A percentile compares a stretch with the other conserved stretches of the same genome.
phyloP scores from a whole-genome alignment of 441 rosid species.

The Melastoma candidum region DNA sequence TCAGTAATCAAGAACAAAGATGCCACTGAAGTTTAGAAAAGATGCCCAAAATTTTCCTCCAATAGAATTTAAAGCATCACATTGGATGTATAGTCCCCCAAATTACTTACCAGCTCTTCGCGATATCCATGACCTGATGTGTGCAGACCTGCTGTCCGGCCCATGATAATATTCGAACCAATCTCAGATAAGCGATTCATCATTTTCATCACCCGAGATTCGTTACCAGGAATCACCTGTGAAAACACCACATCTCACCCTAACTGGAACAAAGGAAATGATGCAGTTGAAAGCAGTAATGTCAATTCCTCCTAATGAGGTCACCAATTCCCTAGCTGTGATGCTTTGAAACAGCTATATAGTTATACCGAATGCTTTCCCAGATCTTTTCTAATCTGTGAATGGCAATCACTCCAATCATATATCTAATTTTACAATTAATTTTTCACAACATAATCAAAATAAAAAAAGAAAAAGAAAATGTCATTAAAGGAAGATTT shows the following conservation, averaged over 20 bases:
- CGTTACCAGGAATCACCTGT: slow-evolving; percentile 96
- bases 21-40: no score
- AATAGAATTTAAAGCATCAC: not conserved
- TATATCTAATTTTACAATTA: no score
- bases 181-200: slow-evolving; percentile 86
- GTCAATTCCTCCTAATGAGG: slow-evolving; percentile 3
- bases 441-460: no score
- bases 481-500: no score
- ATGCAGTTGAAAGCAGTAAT: slow-evolving; percentile 9
- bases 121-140: slow-evolving; percentile 98
- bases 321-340: not conserved
- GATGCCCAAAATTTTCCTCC: not conserved
- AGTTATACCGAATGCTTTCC: not conserved
- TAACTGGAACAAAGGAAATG: slow-evolving; percentile 10
- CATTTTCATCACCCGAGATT: slow-evolving; percentile 95
- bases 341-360: not conserved
- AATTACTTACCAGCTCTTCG: slow-evolving; percentile 68
- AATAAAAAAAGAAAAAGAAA: no score
- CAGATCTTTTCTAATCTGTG: no score
- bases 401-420: no score
- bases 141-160: slow-evolving; percentile 74
- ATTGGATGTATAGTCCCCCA: not conserved
- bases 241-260: no score
- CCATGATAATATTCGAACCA: slow-evolving; percentile 85
- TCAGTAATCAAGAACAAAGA: no score